These are phyloP conservation scores for Aegilops bicornis DNA, from an alignment of 176 grass and related monocot species.

Conservation along the genomic window DNA sequence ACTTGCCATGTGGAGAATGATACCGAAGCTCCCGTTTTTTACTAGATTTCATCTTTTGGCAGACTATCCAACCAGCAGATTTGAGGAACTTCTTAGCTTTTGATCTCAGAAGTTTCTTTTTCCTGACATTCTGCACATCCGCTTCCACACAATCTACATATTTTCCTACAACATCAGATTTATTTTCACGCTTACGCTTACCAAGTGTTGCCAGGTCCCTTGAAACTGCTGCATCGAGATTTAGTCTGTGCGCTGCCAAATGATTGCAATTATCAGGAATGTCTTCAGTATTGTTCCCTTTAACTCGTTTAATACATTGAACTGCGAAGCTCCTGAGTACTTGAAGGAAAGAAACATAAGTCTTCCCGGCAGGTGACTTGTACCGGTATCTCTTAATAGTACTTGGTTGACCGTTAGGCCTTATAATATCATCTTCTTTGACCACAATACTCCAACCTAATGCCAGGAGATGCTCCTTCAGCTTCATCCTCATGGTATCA, in stretches of 20 bases:
- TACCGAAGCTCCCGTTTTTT: constrained; percentile 36
- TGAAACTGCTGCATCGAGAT: neutral
- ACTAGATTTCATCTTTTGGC: constrained; percentile 15
- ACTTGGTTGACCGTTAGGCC: constrained; percentile 3
- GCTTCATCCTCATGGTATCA: constrained; percentile 7
- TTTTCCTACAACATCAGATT: constrained; percentile 37
- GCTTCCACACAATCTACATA: constrained; percentile 51
- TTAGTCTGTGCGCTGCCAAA: constrained; percentile 1
- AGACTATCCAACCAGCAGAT: constrained; percentile 51
- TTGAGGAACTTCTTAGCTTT: constrained; percentile 61
- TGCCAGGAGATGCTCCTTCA: constrained; percentile 71
- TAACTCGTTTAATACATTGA: constrained; percentile 21
- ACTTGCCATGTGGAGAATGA: constrained; percentile 43
- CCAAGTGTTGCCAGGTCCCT: neutral
- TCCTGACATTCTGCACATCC: constrained; percentile 23
- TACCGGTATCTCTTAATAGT: constrained; percentile 41
- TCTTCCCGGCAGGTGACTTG: constrained; percentile 51
- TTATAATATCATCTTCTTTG: constrained; percentile 27
- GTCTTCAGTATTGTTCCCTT: neutral
- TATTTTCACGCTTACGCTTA: constrained; percentile 33
- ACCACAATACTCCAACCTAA: constrained; percentile 67
- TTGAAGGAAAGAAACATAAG: constrained; percentile 43
- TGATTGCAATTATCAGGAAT: neutral
- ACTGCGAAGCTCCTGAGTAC: constrained; percentile 34
- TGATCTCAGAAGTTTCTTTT: constrained; percentile 34